Base-by-base conservation (phyloP, 805 yeast genomes). In the Candida boidinii region DNA sequence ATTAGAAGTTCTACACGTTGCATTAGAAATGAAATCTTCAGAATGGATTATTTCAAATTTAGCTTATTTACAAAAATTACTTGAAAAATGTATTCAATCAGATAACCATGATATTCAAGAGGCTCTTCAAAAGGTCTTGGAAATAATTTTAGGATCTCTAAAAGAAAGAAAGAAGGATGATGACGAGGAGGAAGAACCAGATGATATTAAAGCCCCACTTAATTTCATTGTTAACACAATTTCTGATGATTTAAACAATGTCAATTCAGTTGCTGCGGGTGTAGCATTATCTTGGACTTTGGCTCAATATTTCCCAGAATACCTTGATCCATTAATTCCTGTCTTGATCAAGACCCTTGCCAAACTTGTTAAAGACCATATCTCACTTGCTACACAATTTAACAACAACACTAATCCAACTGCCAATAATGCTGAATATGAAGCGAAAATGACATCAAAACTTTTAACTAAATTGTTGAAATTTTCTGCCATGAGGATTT, bases 51-150 rank as follows among this genome's bases (percentile, higher is more conserved):
- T 81, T 26, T 70, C 74, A 2, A 82, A 87, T 41, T 56, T 87
- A 24, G 62, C 68, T 2, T 74, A 79, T 22, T 67, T 94, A 21
- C 88, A 82, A 42, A 72, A 70, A 35, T 60, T 92, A 12, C 61
- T 92, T 12, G 94, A 83, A 38, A 84, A 84, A 44, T 79, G 94
- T 45, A 64, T 92, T 41, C 75, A 78, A 30, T 79, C 92, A 1
- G 87, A 82, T 44, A 81, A 84, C 42, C 87, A 79, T 42, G 95
- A 84, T 52, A 76, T 87, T 11, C 96, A 88, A 52, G 90, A 81
- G 45, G 85, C 79, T 0, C 59, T 86, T 17, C 92, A 81, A 49
- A 69, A 85, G 33, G 88, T 86, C 0, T 57, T 90, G 39, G 58
- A 73, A n/a, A 63, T 76, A 6, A 73, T 88, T 19, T 58, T 88